phyloP scores from a whole-genome alignment of 2,329 filamentous ascomycete genomes.

The Pyricularia sp. region DNA sequence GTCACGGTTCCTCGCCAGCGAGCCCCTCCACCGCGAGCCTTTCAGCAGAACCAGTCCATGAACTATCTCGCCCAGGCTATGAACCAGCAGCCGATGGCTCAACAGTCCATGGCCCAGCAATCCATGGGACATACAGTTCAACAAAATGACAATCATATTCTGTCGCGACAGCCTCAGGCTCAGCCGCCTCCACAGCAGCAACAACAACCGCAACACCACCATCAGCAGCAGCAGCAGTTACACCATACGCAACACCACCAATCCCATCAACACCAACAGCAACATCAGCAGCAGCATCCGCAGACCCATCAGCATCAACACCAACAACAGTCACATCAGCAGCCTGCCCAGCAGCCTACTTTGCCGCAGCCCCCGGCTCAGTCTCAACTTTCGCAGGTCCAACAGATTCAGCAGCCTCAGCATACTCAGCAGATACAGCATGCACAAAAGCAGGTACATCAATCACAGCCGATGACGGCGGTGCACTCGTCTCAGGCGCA shows the following conservation, averaged over 20 bases:
- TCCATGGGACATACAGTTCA: constrained; percentile 14
- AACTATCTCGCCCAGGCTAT: constrained; percentile 22
- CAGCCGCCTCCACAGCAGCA: constrained; percentile 12
- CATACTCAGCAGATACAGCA: constrained; percentile 17
- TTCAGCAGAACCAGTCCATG: constrained; percentile 7
- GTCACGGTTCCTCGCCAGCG: constrained; percentile 30
- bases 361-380: constrained; percentile 9
- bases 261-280: constrained; percentile 7
- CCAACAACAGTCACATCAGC: constrained; percentile 9
- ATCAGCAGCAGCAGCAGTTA: constrained; percentile 7
- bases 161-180: constrained; percentile 6
- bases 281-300: constrained; percentile 7
- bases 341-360: constrained; percentile 7
- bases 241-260: constrained; percentile 10
- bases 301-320: constrained; percentile 10
- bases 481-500: constrained; percentile 2
- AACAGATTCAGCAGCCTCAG: constrained; percentile 14
- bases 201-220: constrained; percentile 11
- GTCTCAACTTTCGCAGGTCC: constrained; percentile 8
- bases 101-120: constrained; percentile 19
- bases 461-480: constrained; percentile 2
- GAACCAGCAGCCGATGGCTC: constrained; percentile 19
- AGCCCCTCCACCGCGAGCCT: constrained; percentile 23
- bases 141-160: constrained; percentile 3
- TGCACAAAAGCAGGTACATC: constrained; percentile 12